A percentile compares a stretch with the other conserved stretches of the same genome.
phyloP scores from a whole-genome alignment of 1,284 basidiomycete genomes.

The Cystobasidium sp. region DNA sequence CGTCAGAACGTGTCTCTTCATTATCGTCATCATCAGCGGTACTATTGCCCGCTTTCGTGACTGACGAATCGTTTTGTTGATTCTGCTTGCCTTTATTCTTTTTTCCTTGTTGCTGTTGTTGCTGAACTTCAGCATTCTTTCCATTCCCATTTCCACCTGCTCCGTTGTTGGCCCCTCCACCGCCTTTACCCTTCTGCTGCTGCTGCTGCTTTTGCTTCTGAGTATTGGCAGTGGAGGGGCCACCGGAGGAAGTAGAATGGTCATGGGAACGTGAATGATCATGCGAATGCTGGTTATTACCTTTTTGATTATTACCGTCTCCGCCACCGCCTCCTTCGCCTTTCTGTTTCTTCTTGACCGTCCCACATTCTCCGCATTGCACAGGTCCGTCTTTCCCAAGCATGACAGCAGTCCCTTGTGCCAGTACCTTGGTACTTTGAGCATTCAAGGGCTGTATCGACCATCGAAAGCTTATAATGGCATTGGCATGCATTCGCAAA shows the following conservation, averaged over 20 bases:
- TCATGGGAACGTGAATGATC: conserved; percentile 1
- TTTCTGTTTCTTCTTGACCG: conserved; percentile 33
- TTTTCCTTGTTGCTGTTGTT: conserved; percentile 34
- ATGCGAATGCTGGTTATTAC: conserved; percentile 8
- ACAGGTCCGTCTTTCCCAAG: conserved; percentile 19
- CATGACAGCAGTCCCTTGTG: conserved; percentile 29
- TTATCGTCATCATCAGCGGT: conserved; percentile 2
- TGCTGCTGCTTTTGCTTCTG: conserved; percentile 34
- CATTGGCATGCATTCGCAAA: conserved; percentile 19
- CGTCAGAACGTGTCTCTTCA: conserved; percentile 13
- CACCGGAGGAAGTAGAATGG: conserved; percentile 3
- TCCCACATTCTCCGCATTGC: conserved; percentile 29
- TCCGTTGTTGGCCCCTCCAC: not conserved
- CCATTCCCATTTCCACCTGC: not conserved
- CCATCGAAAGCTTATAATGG: conserved; percentile 31
- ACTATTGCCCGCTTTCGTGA: not conserved
- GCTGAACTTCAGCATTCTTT: not conserved
- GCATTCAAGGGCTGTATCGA: not conserved
- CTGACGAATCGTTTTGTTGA: too few relatives aligned
- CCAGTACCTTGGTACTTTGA: conserved; percentile 21
- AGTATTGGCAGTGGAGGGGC: not conserved
- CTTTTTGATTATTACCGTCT: conserved; percentile 15
- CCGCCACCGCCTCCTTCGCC: conserved; percentile 10
- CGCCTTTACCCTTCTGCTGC: conserved; percentile 30
- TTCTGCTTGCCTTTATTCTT: conserved; percentile 41